Percentiles rank a stretch among this genome's conserved stretches.
phyloP scores from a whole-genome alignment of 805 yeast genomes.

The Yarrowia divulgata region DNA sequence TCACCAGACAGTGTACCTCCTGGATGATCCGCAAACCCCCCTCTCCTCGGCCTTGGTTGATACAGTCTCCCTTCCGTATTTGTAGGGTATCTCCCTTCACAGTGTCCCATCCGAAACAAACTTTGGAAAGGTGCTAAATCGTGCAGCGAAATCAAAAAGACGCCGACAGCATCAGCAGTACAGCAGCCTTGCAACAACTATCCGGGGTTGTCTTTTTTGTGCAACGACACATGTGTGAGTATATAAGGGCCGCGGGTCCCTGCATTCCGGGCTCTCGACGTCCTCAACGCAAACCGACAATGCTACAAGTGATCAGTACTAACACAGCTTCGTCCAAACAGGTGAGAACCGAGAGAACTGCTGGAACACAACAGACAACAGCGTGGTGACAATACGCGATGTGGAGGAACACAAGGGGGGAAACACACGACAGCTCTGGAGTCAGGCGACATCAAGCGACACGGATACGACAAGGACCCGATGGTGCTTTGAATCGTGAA shows the following conservation, averaged over 20 bases:
- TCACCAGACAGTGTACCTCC: too few species aligned
- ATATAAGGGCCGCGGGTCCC: background rate
- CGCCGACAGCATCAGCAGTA: background rate
- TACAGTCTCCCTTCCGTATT: background rate
- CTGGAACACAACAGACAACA: background rate
- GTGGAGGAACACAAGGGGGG: background rate
- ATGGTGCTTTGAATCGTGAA: too few species aligned
- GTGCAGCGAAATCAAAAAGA: slow-evolving; percentile 3
- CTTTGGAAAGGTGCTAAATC: background rate
- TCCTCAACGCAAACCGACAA: background rate
- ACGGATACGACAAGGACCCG: too few species aligned
- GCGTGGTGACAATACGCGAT: background rate
- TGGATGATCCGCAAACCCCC: background rate
- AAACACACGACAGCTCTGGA: too few species aligned
- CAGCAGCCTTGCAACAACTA: background rate
- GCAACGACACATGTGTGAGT: slow-evolving; percentile 30
- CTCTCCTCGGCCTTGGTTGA: background rate
- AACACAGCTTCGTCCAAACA: slow-evolving; percentile 32
- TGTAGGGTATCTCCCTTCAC: background rate
- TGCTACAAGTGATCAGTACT: background rate
- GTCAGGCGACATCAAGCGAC: too few species aligned
- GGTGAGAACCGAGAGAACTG: background rate
- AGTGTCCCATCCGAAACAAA: slow-evolving; percentile 3
- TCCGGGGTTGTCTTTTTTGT: background rate
- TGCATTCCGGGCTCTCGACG: background rate